Conservation (phyloP, 768 basidiomycete species). For the Chalciporus chontae region DNA sequence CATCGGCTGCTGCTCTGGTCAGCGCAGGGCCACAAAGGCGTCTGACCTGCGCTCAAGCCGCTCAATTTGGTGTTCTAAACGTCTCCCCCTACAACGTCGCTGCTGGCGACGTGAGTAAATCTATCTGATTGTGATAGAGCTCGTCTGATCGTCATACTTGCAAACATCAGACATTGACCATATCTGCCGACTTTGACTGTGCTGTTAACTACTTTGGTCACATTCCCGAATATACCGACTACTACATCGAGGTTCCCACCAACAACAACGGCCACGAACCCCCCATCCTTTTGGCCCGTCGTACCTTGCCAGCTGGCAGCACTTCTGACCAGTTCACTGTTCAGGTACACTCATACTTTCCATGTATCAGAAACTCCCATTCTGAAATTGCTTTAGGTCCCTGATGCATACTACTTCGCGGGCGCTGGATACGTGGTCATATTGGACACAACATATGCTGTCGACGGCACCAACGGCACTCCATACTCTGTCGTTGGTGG, state of each 20-base stretch:
- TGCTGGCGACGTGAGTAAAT: constrained; percentile 24
- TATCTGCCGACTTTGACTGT: constrained; percentile 25
- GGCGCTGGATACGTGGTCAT: neutral
- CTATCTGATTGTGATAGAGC: neutral
- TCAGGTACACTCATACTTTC: constrained; percentile 6
- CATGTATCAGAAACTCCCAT: too few relatives aligned
- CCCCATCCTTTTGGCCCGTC: constrained; percentile 27
- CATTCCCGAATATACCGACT: constrained; percentile 28
- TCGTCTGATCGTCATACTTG: constrained; percentile 1
- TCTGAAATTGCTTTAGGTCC: neutral
- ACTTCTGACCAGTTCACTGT: constrained; percentile 16
- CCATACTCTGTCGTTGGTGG: neutral
- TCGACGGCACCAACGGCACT: neutral
- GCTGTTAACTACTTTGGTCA: constrained; percentile 17
- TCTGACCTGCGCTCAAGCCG: constrained; percentile 20
- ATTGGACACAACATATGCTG: neutral
- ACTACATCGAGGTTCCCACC: constrained; percentile 32
- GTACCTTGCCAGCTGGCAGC: constrained; percentile 7
- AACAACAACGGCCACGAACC: constrained; percentile 31
- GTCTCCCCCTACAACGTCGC: constrained; percentile 22
- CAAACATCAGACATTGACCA: constrained; percentile 15
- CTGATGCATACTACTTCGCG: neutral
- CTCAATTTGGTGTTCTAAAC: constrained; percentile 15
- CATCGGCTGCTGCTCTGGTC: constrained; percentile 12
- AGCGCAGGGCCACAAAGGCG: constrained; percentile 21